Conservation (phyloP, 345 rosid species). For the Hirschfeldia incana region DNA sequence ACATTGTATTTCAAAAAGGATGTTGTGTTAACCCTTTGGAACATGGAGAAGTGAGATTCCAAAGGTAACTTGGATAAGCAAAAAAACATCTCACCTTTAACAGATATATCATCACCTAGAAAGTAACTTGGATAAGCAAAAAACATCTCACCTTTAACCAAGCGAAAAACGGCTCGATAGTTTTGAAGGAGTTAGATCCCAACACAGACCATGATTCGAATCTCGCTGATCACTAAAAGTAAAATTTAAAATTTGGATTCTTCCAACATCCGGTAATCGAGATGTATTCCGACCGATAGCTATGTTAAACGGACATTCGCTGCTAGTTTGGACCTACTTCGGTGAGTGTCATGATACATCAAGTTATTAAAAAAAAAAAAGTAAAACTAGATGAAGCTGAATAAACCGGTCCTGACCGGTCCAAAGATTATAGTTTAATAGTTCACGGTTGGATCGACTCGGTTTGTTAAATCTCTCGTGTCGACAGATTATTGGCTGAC, state of each 20-base stretch:
- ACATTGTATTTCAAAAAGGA: slow-evolving; percentile 4
- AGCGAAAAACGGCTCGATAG: too few relatives aligned
- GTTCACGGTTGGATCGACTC: background rate
- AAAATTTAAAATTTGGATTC: too few relatives aligned
- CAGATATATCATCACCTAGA: background rate
- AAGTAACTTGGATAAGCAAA: background rate
- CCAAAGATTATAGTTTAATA: background rate
- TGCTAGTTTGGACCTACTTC: too few relatives aligned
- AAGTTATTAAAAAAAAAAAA: too few relatives aligned
- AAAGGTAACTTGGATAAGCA: slow-evolving; percentile 21
- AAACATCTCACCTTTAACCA: too few relatives aligned
- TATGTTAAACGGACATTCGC: too few relatives aligned
- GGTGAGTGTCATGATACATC: too few relatives aligned
- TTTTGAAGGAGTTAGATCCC: too few relatives aligned
- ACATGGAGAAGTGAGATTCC: slow-evolving; percentile 39
- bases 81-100: slow-evolving; percentile 12
- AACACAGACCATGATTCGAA: too few relatives aligned
- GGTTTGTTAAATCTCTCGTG: slow-evolving; percentile 10
- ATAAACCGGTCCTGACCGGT: slow-evolving; percentile 24
- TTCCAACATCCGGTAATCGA: too few relatives aligned
- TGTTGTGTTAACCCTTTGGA: slow-evolving; percentile 20
- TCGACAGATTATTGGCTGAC: background rate
- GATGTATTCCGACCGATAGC: too few relatives aligned
- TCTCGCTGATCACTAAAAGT: too few relatives aligned
- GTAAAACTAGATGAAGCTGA: background rate